phyloP scores from a whole-genome alignment of 345 rosid species.

The Hypericum perforatum region DNA sequence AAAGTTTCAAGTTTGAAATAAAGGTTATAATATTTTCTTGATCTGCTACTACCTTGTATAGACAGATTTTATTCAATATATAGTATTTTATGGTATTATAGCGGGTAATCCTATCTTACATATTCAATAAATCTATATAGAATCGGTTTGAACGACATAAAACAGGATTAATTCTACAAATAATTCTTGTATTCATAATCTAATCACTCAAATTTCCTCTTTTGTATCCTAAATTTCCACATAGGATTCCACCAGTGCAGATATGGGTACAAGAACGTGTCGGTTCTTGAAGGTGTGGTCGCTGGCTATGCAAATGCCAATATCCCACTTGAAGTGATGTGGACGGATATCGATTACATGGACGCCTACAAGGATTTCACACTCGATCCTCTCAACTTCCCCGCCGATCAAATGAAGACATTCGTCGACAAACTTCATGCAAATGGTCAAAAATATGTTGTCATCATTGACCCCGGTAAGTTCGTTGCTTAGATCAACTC shows the following conservation, averaged over 20 bases:
- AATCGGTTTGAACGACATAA: too few relatives aligned
- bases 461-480: conserved; percentile 69
- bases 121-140: too few relatives aligned
- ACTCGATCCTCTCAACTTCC: conserved; percentile 57
- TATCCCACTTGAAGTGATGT: conserved; percentile 72
- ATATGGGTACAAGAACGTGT: conserved; percentile 53
- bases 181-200: too few relatives aligned
- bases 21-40: too few relatives aligned
- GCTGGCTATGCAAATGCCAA: conserved; percentile 55
- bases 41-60: too few relatives aligned
- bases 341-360: conserved; percentile 84
- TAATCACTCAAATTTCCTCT: background rate
- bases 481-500: background rate
- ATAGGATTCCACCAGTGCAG: conserved; percentile 71
- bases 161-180: too few relatives aligned
- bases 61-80: too few relatives aligned
- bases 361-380: conserved; percentile 62
- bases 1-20: too few relatives aligned
- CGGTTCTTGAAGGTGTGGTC: conserved; percentile 47
- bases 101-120: too few relatives aligned
- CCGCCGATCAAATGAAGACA: conserved; percentile 30
- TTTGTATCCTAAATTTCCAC: background rate
- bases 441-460: conserved; percentile 54
- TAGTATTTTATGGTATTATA: too few relatives aligned
- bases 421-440: conserved; percentile 42